Conservation (phyloP, 306 rosid species). For the Pyrus bretschneideri region DNA sequence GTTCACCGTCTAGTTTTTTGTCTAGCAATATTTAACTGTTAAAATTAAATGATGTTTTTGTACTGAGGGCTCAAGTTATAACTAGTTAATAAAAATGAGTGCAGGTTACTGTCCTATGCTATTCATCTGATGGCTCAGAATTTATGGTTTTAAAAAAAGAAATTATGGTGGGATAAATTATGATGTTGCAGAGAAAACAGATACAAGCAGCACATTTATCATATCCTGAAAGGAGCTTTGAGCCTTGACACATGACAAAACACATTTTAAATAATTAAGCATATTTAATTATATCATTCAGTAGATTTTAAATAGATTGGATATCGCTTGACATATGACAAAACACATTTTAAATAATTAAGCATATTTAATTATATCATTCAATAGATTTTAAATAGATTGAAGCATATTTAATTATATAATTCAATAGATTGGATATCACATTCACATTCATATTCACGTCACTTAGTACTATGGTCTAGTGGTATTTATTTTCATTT, state of each 20-base stretch:
- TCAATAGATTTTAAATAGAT: too few species aligned
- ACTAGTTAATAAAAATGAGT: not conserved
- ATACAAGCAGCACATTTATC: not conserved
- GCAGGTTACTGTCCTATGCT: not conserved
- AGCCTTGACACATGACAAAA: not conserved
- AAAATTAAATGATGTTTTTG: not conserved
- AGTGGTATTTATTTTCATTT: rapidly evolving
- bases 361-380: too few species aligned
- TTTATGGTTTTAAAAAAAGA: not conserved
- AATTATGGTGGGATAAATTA: not conserved
- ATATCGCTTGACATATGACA: not conserved
- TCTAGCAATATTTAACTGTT: too few species aligned
- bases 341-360: not conserved
- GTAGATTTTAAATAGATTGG: too few species aligned
- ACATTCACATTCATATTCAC: too few species aligned
- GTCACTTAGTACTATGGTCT: too few species aligned
- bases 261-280: too few species aligned
- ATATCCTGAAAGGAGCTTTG: not conserved
- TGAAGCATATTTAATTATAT: too few species aligned
- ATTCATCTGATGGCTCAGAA: not conserved
- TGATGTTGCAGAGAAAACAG: not conserved
- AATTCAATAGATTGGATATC: too few species aligned
- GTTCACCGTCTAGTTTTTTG: too few species aligned
- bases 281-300: too few species aligned
- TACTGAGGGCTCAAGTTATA: too few species aligned